phyloP scores from a whole-genome alignment of 2,329 filamentous ascomycete genomes.

The Clonostachys sp. region DNA sequence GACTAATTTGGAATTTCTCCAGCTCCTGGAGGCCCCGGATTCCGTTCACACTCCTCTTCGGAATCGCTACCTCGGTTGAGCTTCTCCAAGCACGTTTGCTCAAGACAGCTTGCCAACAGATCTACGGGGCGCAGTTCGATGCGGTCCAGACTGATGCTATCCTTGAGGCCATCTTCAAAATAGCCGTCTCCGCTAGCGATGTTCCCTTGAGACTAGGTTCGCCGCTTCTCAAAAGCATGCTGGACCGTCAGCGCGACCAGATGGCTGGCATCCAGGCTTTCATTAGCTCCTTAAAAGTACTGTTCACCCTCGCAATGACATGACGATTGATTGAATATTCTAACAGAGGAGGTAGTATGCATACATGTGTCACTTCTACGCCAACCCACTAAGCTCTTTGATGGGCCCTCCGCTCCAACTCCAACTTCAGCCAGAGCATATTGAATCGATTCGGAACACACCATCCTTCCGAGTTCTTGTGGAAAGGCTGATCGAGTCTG shows the following conservation, averaged over 20 bases:
- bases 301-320: constrained; percentile 2
- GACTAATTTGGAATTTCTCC: constrained; percentile 17
- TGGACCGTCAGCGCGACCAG: constrained; percentile 73
- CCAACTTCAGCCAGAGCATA: constrained; percentile 53
- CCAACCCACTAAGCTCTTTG: constrained; percentile 68
- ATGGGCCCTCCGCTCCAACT: constrained; percentile 19
- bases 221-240: constrained; percentile 53
- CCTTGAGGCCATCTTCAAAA: constrained; percentile 67
- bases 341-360: constrained; percentile 53
- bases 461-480: constrained; percentile 61
- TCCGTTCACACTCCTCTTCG: constrained; percentile 72
- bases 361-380: constrained; percentile 84
- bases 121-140: constrained; percentile 72
- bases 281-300: constrained; percentile 63
- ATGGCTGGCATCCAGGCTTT: constrained; percentile 73
- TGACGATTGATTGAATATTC: too few relatives aligned
- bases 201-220: constrained; percentile 60
- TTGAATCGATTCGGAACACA: constrained; percentile 63
- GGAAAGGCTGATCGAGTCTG: constrained; percentile 30
- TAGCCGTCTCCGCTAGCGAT: constrained; percentile 54
- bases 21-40: constrained; percentile 68
- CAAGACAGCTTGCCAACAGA: constrained; percentile 60
- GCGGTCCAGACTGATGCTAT: constrained; percentile 69
- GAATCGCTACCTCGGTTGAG: constrained; percentile 77
- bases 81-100: constrained; percentile 72